Base-by-base conservation (phyloP, 306 rosid genomes). In the Gleditsia sinensis region DNA sequence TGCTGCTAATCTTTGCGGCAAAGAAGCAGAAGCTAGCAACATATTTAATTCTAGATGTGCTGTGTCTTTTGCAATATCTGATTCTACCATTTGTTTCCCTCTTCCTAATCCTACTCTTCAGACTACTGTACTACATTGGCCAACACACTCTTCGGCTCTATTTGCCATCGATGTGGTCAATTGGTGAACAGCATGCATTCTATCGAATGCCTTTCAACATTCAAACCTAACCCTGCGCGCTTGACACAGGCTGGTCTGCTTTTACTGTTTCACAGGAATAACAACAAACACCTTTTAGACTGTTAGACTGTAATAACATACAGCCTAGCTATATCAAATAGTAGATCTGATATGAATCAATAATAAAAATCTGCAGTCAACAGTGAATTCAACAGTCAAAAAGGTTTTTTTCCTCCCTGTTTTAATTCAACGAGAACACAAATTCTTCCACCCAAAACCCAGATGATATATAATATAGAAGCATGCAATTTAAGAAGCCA, bases 191-290 rank as follows among this genome's bases (percentile, higher is more conserved):
- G 69, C 33, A 54, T 40, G 65, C 46, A 23, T 77, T 33, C 24
- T 55, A 63, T 42, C 63, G 65, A 71, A 63, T 54, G 82, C 68
- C 20, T 32, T 60, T 43, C 68, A 42, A 61, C 43, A 25, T 53
- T 71, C 24, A 63, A 34, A 17, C 34, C 39, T 56, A 28, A 61
- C 10, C n/a, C 39, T 50, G 36, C 37, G 32, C 34, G 32, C 48
- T 56, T 40, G 11, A 34, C 28, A 25, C 39, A 65, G 46, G 14
- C 17, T 45, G 6, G 16, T 77, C 36, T 63, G 57, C 40, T 70
- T 48, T 54, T 42, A 36, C 71, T 51, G 39, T 78, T 58, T 34
- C 13, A 11, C 5, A 20, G 24, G 46, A 75, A 27, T 45, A 40
- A 71, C 53, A 63, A 34, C 65, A 23, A 74, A 62, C 20, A 32